Base-by-base conservation (phyloP, 2,329 filamentous ascomycete genomes). In the Orbilia oligospora region DNA sequence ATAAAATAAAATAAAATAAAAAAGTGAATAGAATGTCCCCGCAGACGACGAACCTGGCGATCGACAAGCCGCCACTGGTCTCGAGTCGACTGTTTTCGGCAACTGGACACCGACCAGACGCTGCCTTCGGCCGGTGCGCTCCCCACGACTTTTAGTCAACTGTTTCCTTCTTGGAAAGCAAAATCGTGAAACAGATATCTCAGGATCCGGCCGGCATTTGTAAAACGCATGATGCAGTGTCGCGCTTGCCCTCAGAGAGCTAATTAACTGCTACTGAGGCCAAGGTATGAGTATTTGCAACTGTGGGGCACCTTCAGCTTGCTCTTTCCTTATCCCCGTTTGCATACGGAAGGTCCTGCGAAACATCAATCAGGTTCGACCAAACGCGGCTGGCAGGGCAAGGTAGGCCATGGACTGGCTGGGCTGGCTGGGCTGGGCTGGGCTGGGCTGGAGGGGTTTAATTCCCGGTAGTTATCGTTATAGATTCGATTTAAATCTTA, bases 301-400 rank as follows among this genome's bases (percentile, higher is more conserved):
- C 63, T 41, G 61, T 73, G 69, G 58, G 69, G 58, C 48, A 33
- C 12, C 53, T 20, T 64, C 51, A 58, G 69, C 36, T 48, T 33
- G 24, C 6, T 12, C 14, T n/a, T 49, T 51, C 55, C 30, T 64
- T 65, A 61, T 16, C 61, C 61, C 64, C 75, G 63, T 71, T 78
- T 78, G 68, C 69, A 71, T 71, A 63, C 75, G 75, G 75, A 78
- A 78, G 71, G 71, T 64, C 56, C 66, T 75, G 63, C 63, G 71
- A 75, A 75, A 49, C 64, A 53, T 63, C 46, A 73, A 53, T 63
- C 46, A 67, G 30, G n/a, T 58, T 49, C 61, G 20, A 6, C 27
- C 3, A 30, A 30, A 30, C 3, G 6, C 27, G 27, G 6, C n/a
- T n/a, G n/a, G n/a, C n/a, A n/a, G n/a, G n/a, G n/a, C n/a, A n/a